Percentiles rank a stretch among this genome's conserved stretches.
phyloP scores from a whole-genome alignment of 2,329 filamentous ascomycete genomes.

The Leptographium radiaticola region DNA sequence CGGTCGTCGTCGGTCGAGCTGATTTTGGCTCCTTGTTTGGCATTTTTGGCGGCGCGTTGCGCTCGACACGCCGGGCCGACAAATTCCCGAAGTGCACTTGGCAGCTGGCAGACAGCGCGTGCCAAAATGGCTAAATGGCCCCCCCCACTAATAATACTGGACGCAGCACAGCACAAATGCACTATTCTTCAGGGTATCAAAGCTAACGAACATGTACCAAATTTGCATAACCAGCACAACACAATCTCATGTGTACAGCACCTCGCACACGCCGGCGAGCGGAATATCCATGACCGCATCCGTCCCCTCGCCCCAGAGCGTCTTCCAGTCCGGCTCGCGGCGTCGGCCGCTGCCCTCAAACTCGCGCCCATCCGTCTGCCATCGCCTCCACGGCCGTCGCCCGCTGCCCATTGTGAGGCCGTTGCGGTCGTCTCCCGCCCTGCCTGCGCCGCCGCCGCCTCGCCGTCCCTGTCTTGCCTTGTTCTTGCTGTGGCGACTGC shows the following conservation, averaged over 20 bases:
- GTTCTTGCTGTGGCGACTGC: background rate
- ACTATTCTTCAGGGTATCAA: too few species aligned
- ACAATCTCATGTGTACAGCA: conserved; percentile 59
- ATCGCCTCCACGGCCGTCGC: background rate
- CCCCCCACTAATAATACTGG: too few species aligned
- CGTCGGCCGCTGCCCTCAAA: background rate
- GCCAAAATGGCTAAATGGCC: too few species aligned
- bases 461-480: too few species aligned
- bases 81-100: background rate
- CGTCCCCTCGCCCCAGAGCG: conserved; percentile 81
- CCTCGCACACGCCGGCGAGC: conserved; percentile 85
- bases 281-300: conserved; percentile 97
- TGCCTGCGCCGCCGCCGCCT: conserved; percentile 20
- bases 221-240: background rate
- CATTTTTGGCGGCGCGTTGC: background rate
- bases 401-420: conserved; percentile 8
- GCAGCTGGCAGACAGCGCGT: background rate
- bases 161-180: too few species aligned
- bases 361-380: background rate
- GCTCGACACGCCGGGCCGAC: background rate
- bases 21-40: background rate
- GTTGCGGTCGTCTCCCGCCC: conserved; percentile 12
- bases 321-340: conserved; percentile 52
- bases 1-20: background rate
- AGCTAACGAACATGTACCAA: background rate